phyloP scores from a whole-genome alignment of 805 yeast species.

The Sungouiella blattae region DNA sequence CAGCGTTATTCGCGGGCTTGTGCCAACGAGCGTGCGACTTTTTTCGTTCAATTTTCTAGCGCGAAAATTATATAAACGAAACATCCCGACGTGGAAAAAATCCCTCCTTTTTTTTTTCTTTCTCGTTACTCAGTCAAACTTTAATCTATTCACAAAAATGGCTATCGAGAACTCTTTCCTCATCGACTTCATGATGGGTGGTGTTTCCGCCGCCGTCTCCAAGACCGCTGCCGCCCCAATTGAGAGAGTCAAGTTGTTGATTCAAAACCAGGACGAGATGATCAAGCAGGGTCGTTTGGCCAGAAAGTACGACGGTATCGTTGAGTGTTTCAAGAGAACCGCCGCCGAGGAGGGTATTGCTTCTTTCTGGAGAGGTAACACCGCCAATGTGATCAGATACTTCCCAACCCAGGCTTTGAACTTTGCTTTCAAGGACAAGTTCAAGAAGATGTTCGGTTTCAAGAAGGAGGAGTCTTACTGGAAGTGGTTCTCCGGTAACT shows the following conservation, averaged over 20 bases:
- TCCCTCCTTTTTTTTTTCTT: slow-evolving; percentile 8
- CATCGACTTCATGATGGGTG: slow-evolving; percentile 83
- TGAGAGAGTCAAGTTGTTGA: slow-evolving; percentile 93
- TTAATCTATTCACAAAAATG: slow-evolving; percentile 12
- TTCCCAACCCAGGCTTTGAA: slow-evolving; percentile 99
- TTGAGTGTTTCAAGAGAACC: slow-evolving; percentile 92
- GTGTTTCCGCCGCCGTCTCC: slow-evolving; percentile 98
- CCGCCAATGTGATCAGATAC: slow-evolving; percentile 97
- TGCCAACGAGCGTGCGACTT: slow-evolving; percentile 11
- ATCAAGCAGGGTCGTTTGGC: slow-evolving; percentile 94
- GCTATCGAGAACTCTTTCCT: slow-evolving; percentile 28
- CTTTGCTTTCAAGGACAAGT: slow-evolving; percentile 97
- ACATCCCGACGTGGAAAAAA: slow-evolving; percentile 7
- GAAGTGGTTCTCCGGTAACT: slow-evolving; percentile 95
- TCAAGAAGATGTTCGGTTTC: slow-evolving; percentile 94
- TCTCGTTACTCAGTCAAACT: slow-evolving; percentile 6
- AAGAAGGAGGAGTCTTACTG: slow-evolving; percentile 93
- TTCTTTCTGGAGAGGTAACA: slow-evolving; percentile 99
- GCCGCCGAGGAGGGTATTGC: slow-evolving; percentile 88
- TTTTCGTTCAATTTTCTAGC: slow-evolving; percentile 9
- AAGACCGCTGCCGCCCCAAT: slow-evolving; percentile 98
- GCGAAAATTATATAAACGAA: slow-evolving; percentile 17
- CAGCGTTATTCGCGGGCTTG: slow-evolving; percentile 8
- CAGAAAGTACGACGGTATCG: slow-evolving; percentile 82
- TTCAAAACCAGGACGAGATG: slow-evolving; percentile 98